Base-by-base conservation (phyloP, 2,329 filamentous ascomycete species). In the Botrytis byssoidea region DNA sequence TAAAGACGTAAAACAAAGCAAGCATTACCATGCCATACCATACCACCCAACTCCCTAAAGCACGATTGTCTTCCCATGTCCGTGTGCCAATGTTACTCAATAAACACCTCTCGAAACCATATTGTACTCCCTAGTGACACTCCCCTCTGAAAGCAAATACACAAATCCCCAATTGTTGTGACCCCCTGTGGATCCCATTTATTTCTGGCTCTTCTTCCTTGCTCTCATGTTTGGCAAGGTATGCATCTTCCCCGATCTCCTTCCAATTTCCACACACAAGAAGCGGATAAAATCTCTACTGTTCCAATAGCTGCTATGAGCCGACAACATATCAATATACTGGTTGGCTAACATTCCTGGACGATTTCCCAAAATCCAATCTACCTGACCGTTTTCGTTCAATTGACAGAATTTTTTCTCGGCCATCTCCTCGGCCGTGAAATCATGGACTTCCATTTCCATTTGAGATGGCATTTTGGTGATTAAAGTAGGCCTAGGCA, bases 401-500 rank as follows among this genome's bases (percentile, higher is more conserved):
- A 99, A 88, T 12, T 97, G 82, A 75, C 90, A 91, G 76, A 95
- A 94, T 78, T 95, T 91, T 81, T 92, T 94, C 84, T 98, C 96
- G 0, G 95, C 95, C 71, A 97, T 89, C 79, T 98, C 95, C 82
- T 98, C 95, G 4, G 93, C 89, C 0, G 92, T 92, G 81, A 99
- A 99, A 81, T 99, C 93, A 80, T 98, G 96, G 0, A 95, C 95
- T 80, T 98, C 95, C 70, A 99, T 87, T 82, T 99, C 96, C n/a
- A 98, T 84, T 78, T 90, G 89, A 25, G 87, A 91, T 0, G 87
- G 88, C 55, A 89, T 84, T 59, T 88, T 86, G 66, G 83, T 77
- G 1, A 85, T 83, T 14, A 37, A 44, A 51, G 77, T 80, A 37
- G 78, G 77, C 22, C 79, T 78, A 25, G 74, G 35, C 77, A 76